Base-by-base conservation (phyloP, 306 rosid species). In the Quercus dentata region DNA sequence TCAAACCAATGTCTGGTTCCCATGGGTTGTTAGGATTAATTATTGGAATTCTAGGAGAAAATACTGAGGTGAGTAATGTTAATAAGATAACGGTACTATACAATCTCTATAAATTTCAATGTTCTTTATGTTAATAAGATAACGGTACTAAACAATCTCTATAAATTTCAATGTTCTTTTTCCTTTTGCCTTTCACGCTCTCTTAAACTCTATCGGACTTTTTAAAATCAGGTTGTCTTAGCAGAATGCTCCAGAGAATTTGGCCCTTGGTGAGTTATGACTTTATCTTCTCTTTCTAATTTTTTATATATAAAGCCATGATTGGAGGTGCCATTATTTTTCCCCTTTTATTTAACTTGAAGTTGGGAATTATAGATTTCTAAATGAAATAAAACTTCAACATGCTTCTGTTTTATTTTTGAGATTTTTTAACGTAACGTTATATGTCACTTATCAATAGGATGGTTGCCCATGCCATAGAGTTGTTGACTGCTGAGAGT, bases 391-490 rank as follows among this genome's bases (percentile, higher is more conserved):
- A 63, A 46, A 46, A 23, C 33, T 18, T 63, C 15, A 21, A 61
- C 70, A 21, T 25, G 28, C 69, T 70, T 41, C 71, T 81, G 74
- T 61, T 64, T 73, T 78, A 5, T 70, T 73, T 59, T 35, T 71
- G 56, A 64, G 71, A 77, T 73, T 77, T 54, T 72, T 73, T 64
- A 64, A 74, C 79, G 56, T 33, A 75, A 71, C 55, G n/a, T 46
- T 74, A 71, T 82, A 71, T 71, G 41, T 77, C 79, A 17, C 69
- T 68, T 87, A 55, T 83, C 84, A 77, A 67, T 81, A 94, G 99
- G 99, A 88, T 94, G 99, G 93, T 87, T 78, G 91, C 91, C 68
- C 99, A 94, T 71, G 97, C 94, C 76, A 72, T 91, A 75, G 99
- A 94, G 80, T 84, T 94, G 86, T 80, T 94, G 92, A 88, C 91